Evolutionary conservation across 768 basidiomycete genomes (phyloP).

Genomic region (Hirschioporus abietinus): DNA sequence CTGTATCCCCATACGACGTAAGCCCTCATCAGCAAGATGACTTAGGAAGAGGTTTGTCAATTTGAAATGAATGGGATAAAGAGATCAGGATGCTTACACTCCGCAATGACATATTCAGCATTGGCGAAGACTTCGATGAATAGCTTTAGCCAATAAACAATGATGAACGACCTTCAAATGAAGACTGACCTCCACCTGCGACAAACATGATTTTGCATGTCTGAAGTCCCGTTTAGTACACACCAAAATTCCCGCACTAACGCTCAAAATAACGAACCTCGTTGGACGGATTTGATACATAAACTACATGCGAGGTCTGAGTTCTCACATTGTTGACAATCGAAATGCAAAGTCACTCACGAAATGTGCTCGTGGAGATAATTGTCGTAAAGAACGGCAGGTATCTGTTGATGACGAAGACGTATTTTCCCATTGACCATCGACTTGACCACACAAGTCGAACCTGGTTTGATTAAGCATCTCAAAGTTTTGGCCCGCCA

Average conservation of each 20-base stretch:
- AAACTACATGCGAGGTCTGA: background rate
- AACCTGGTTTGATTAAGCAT: background rate
- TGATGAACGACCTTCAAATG: background rate
- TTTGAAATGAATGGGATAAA: background rate
- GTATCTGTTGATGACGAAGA: background rate
- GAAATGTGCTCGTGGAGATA: background rate
- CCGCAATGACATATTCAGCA: background rate
- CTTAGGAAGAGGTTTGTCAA: background rate
- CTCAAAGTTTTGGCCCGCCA: background rate
- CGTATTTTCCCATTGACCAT: background rate
- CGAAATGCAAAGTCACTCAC: background rate
- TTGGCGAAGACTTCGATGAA: background rate
- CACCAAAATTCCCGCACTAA: background rate
- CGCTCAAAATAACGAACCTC: background rate
- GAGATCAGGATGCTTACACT: background rate
- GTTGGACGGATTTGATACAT: background rate
- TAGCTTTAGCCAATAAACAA: background rate
- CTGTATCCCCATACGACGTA: background rate
- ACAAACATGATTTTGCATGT: background rate
- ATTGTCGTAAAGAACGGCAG: background rate
- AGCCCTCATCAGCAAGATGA: background rate
- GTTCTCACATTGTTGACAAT: background rate
- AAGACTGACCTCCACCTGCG: background rate
- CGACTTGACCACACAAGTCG: background rate
- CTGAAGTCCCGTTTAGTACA: background rate